Percentiles rank a stretch among this genome's conserved stretches.
Conservation (phyloP, 306 rosid species). For the Elaeagnus macrophylla region DNA sequence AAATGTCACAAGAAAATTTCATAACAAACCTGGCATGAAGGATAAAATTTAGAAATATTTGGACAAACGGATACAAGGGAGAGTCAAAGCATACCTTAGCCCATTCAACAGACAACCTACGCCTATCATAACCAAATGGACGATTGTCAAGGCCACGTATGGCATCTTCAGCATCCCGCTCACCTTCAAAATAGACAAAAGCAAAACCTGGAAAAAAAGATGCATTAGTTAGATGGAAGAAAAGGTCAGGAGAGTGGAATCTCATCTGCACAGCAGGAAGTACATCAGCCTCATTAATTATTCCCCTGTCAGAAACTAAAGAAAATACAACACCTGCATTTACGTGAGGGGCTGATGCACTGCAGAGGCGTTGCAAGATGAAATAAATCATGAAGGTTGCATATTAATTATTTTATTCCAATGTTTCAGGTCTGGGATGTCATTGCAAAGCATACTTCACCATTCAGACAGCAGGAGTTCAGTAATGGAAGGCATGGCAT, state of each 20-base stretch:
- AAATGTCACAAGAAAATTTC: too few relatives aligned
- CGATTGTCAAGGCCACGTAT: conserved; percentile 59
- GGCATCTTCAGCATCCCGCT: conserved; percentile 91
- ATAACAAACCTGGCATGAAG: not conserved
- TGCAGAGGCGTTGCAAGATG: conserved; percentile 83
- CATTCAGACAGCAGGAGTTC: conserved; percentile 83
- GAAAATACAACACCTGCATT: conserved; percentile 89
- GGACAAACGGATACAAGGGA: not conserved
- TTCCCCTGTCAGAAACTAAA: conserved; percentile 53
- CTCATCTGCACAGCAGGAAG: conserved; percentile 42
- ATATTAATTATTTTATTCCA: conserved; percentile 70
- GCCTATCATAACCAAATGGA: conserved; percentile 79
- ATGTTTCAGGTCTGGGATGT: conserved; percentile 75
- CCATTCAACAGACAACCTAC: conserved; percentile 91
- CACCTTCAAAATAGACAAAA: conserved; percentile 84
- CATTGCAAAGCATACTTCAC: conserved; percentile 80
- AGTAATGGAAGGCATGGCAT: conserved; percentile 64
- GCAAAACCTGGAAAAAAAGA: conserved; percentile 69
- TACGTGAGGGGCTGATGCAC: conserved; percentile 72
- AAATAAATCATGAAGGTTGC: conserved; percentile 76
- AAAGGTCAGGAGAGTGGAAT: conserved; percentile 1
- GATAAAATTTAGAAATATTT: too few relatives aligned
- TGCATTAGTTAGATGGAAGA: conserved; percentile 30
- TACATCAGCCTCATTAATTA: conserved; percentile 52
- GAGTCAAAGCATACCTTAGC: conserved; percentile 53